Base-by-base conservation (phyloP, 2,329 filamentous ascomycete species). In the Diaporthe amygdali region DNA sequence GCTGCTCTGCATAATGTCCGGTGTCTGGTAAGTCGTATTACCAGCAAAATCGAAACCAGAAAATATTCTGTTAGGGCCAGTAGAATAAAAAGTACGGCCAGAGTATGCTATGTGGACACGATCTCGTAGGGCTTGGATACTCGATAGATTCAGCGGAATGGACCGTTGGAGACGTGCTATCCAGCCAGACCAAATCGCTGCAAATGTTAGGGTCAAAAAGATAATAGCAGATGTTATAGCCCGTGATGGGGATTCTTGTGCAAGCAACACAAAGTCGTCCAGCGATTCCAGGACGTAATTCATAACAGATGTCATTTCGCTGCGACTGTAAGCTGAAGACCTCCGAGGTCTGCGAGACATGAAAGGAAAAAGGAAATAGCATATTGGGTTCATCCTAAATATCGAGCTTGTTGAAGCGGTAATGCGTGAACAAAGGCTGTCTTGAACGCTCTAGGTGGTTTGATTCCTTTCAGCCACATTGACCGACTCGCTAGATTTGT, bases 361-460 rank as follows among this genome's bases (percentile, higher is more conserved):
- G n/a, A n/a, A n/a, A n/a, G n/a, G n/a, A n/a, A n/a, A n/a, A n/a
- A n/a, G n/a, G n/a, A n/a, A n/a, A n/a, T n/a, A n/a, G n/a, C n/a
- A n/a, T n/a, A n/a, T n/a, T n/a, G 39, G 27, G 22, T 5, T 17
- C 2, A 8, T 2, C 4, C 10, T 27, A 15, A n/a, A 22, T 61
- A 22, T 46, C 44, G 25, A 39, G 25, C 9, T 17, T 61, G 27
- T 32, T 3, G 10, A 22, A 46, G 39, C 56, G 56, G 56, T 20
- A 27, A 46, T 32, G 6, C 17, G 30, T 61, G 39, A 17, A 61
- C 56, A 61, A 61, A 61, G 56, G 46, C 56, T 9, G 10, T 20
- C 20, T 46, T 30, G 5, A 25, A 27, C 7, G 27, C 12, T 46
- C 27, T 61, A 39, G 39, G 39, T 32, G 1, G 17, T 27, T 10